Base-by-base conservation (phyloP, 495 filamentous ascomycete genomes). In the Bombardia bombarda region DNA sequence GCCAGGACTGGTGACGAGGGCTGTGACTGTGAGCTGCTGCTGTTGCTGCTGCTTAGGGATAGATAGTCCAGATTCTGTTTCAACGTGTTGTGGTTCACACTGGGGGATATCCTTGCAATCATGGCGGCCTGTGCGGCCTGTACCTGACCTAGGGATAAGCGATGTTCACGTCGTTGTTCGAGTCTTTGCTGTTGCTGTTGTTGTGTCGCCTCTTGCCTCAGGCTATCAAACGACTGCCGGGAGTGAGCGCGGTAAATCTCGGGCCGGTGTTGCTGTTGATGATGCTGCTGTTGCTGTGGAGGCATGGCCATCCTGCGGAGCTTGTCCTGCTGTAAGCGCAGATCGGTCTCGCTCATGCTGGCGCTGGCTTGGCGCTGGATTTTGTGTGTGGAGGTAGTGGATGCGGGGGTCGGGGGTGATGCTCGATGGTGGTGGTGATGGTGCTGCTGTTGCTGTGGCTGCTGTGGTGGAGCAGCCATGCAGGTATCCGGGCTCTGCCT, bases 311-410 rank as follows among this genome's bases (percentile, higher is more conserved):
- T 75, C 41, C 72, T 63, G 19, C 72, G 63, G 19, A 75, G 44
- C 43, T 71, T 76, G 38, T 77, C 72, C 49, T 74, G 73, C 31
- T 77, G 73, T 12, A 66, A 50, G 2, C 74, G 52, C 12, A 77
- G 42, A 40, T 76, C 70, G 2, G 63, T 70, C 49, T 76, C 74
- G 45, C 70, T 74, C 58, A 72, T 69, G 32, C 56, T 68, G 34
- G 68, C 63, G 32, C 58, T 58, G n/a, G 50, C 38, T 37, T 66
- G 62, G 30, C 70, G 58, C 26, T 56, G 55, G 16, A 38, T 20
- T 18, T 42, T 47, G 28, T 48, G 43, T 4, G 33, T 37, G 1
- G 51, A 34, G 19, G 50, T 54, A n/a, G n/a, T n/a, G 24, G 26
- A 7, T 20, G 61, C 50, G 10, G 53, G 57, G 36, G 65, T 52